Conservation (phyloP, 164 flowering plant genomes). For the Cinnamomum micranthum region DNA sequence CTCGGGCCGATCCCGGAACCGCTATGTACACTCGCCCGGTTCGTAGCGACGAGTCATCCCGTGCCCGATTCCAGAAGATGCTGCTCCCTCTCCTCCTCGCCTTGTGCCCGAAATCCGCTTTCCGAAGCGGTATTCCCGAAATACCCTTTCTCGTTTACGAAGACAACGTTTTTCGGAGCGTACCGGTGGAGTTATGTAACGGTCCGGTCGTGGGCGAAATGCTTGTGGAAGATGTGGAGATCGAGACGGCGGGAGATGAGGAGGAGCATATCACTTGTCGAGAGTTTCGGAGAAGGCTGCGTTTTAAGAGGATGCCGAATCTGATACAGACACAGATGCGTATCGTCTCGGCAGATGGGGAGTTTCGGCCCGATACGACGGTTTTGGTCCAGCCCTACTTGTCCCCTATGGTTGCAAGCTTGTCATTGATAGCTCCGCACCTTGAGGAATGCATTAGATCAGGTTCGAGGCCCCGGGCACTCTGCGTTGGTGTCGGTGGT, state of each 20-base stretch:
- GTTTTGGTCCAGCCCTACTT: conserved; percentile 73
- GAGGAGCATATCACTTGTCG: background rate
- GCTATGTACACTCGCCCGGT: conserved; percentile 13
- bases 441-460: conserved; percentile 30
- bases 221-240: conserved; percentile 78
- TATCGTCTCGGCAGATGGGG: conserved; percentile 32
- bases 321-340: conserved; percentile 67
- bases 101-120: conserved; percentile 46
- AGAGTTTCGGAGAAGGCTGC: conserved; percentile 67
- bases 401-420: conserved; percentile 77
- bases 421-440: conserved; percentile 37
- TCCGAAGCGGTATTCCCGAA: conserved; percentile 28
- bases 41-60: background rate
- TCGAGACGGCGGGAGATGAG: conserved; percentile 18
- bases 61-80: conserved; percentile 25
- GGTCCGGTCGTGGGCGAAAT: conserved; percentile 73
- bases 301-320: conserved; percentile 92
- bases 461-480: conserved; percentile 50
- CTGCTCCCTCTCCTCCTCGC: conserved; percentile 49
- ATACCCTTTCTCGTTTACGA: conserved; percentile 59
- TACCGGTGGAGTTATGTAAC: conserved; percentile 32
- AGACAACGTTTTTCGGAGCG: conserved; percentile 50
- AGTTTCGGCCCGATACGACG: conserved; percentile 38
- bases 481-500: conserved; percentile 89
- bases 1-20: background rate